Conservation (phyloP, 371 early-diverging fungal genomes). For the Apophysomyces elegans region DNA sequence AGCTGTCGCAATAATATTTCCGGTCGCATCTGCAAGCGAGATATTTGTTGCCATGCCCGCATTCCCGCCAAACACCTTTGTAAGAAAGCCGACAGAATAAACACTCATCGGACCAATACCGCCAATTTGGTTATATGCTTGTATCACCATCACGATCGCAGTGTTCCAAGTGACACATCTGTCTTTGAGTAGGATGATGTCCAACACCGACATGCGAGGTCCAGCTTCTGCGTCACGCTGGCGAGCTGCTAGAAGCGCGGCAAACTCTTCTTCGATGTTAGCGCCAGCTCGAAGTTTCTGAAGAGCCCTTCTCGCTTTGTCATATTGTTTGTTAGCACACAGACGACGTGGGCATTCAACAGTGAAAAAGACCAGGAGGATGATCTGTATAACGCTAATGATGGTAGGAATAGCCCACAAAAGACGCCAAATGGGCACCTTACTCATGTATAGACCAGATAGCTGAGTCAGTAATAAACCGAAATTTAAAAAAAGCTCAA, state of each 20-base stretch:
- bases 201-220: slow-evolving; percentile 40
- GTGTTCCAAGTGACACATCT: slow-evolving; percentile 39
- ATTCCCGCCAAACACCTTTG: slow-evolving; percentile 34
- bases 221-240: slow-evolving; percentile 38
- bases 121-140: slow-evolving; percentile 52
- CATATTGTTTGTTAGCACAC: slow-evolving; percentile 51
- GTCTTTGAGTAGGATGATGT: slow-evolving; percentile 43
- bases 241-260: slow-evolving; percentile 36
- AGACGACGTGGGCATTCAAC: slow-evolving; percentile 84
- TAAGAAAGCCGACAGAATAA: slow-evolving; percentile 46
- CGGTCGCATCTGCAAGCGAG: slow-evolving; percentile 44
- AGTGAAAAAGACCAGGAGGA: slow-evolving; percentile 61
- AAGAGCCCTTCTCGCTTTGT: slow-evolving; percentile 60
- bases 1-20: slow-evolving; percentile 40
- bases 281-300: slow-evolving; percentile 61
- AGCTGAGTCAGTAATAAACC: slow-evolving; percentile 78
- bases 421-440: slow-evolving; percentile 68
- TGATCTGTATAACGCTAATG: slow-evolving; percentile 68
- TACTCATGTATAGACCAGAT: slow-evolving; percentile 65
- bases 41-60: slow-evolving; percentile 38
- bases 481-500: slow-evolving; percentile 66
- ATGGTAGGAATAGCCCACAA: slow-evolving; percentile 63
- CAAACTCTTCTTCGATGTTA: slow-evolving; percentile 47
- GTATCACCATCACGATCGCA: slow-evolving; percentile 48
- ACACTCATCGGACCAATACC: slow-evolving; percentile 57